Percentiles rank a stretch among this genome's conserved stretches.
Evolutionary conservation across 176 grass and related monocot genomes (phyloP).

Genomic region (Bromus sterilis): DNA sequence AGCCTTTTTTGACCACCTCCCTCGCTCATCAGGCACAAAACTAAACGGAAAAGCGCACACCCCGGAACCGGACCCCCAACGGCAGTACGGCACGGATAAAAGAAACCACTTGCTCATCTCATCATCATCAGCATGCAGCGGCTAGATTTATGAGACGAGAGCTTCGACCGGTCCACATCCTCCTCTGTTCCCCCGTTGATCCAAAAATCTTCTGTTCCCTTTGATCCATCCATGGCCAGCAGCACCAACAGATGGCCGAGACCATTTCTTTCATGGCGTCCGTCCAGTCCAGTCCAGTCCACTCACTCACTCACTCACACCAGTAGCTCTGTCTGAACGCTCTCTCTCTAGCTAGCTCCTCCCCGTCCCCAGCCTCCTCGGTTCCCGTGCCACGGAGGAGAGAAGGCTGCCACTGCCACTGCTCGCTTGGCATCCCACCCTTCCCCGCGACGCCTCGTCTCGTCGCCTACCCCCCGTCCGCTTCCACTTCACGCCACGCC

Average conservation of each 20-base stretch:
- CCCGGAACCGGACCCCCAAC: not conserved
- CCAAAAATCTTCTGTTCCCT: too few species aligned
- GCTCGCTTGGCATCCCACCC: constrained; percentile 2
- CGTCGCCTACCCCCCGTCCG: not conserved
- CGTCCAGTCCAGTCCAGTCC: too few species aligned
- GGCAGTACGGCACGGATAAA: not conserved
- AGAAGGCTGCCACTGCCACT: not conserved
- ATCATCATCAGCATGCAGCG: not conserved
- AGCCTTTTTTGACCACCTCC: constrained; percentile 1
- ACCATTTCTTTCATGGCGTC: too few species aligned
- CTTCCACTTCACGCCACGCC: not conserved
- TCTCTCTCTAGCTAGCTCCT: not conserved
- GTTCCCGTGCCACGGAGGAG: not conserved
- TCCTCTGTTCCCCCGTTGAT: too few species aligned
- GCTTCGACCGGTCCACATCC: not conserved
- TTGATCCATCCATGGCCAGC: not conserved
- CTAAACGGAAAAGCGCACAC: not conserved
- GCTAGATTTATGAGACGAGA: too few species aligned
- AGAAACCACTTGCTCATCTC: not conserved
- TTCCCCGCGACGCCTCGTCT: not conserved
- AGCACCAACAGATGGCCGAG: too few species aligned
- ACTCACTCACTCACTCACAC: too few species aligned
- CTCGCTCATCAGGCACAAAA: not conserved
- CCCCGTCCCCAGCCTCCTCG: not conserved
- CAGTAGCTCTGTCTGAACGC: too few species aligned